Percentiles rank a stretch among this genome's conserved stretches.
Evolutionary conservation across 495 filamentous ascomycete species (phyloP).

Genomic region (Barbatosphaeria neglecta): DNA sequence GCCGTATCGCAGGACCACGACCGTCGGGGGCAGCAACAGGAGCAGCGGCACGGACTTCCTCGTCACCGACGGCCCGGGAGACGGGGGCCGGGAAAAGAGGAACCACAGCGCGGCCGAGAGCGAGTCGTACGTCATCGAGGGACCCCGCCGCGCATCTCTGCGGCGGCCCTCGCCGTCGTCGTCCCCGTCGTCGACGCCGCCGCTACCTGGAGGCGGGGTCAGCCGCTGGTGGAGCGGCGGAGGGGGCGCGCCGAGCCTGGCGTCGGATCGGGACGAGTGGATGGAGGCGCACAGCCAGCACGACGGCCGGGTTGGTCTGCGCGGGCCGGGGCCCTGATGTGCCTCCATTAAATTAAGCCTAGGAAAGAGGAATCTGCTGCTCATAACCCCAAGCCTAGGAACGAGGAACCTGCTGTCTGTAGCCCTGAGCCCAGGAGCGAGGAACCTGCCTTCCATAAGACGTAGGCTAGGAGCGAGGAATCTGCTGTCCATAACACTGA

Average conservation of each 20-base stretch:
- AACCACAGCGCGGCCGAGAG: conserved; percentile 4
- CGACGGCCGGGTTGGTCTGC: not conserved
- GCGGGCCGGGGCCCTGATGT: not conserved
- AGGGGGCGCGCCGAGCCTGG: conserved; percentile 1
- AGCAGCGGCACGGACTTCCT: conserved; percentile 6
- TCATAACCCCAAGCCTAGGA: no score
- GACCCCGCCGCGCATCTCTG: conserved; percentile 3
- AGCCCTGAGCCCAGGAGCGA: no score
- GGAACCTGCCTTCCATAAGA: no score
- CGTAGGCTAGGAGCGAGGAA: no score
- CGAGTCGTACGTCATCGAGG: conserved; percentile 15
- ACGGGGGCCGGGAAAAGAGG: not conserved
- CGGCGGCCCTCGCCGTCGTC: no score
- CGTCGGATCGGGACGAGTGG: conserved; percentile 5
- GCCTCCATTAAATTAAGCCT: no score
- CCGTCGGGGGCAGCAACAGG: no score
- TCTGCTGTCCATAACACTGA: no score
- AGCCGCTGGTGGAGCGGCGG: no score
- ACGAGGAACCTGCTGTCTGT: no score
- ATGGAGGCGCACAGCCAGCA: conserved; percentile 3
- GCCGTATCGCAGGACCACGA: no score
- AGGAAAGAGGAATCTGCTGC: not conserved
- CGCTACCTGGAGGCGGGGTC: no score
- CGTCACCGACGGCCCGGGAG: not conserved
- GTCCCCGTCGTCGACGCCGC: not conserved